Evolutionary conservation across 208 protist species (phyloP), one percentile per base, ranked within the genome.

Genomic region (Blastocrithidia nonstop): DNA sequence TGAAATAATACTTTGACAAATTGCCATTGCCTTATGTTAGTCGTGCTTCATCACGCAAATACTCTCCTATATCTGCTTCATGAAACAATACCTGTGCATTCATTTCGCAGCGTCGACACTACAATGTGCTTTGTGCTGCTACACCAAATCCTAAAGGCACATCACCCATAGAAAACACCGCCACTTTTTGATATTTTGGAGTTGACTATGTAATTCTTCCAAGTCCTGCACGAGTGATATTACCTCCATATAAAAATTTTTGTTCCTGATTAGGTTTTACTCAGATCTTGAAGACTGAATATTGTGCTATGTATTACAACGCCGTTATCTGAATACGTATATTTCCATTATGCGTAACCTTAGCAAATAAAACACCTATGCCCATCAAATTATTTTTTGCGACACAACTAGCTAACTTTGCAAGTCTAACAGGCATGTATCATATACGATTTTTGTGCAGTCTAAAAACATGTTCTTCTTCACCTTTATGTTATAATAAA

Each of bases 261-360:
- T 98, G 89, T 67, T 99, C 98, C 32, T 97, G 90, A 26, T 83
- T 85, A n/a, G 97, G 96, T 63, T 99, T 99, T 23, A 99, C 84
- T 97, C 97, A 99, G 2, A 99, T 88, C 77, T 99, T 99, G 67
- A 96, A 96, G 15, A 88, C 61, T 4, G 84, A 87, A 63, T 92
- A 93, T 54, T 93, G 83, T 0, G 84, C 83, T 52, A 95, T 88
- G 68, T 87, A 88, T 32, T 93, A 81, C 1, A 95, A 63, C 7
- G 81, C 81, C 5, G 88, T 95, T 6, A 95, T 74, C 27, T 88
- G 74, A 27, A 95, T 78, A 25, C 81, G 82, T n/a, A 95, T 62
- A 55, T 88, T 70, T 8, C 79, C 84, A 41, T 81, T 81, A 61
- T 95, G 83, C 0, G 83, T 93, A 9, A 95, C 62, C 66, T 89